Conservation (phyloP, 2,329 filamentous ascomycete genomes). For the Coniella lustricola region DNA sequence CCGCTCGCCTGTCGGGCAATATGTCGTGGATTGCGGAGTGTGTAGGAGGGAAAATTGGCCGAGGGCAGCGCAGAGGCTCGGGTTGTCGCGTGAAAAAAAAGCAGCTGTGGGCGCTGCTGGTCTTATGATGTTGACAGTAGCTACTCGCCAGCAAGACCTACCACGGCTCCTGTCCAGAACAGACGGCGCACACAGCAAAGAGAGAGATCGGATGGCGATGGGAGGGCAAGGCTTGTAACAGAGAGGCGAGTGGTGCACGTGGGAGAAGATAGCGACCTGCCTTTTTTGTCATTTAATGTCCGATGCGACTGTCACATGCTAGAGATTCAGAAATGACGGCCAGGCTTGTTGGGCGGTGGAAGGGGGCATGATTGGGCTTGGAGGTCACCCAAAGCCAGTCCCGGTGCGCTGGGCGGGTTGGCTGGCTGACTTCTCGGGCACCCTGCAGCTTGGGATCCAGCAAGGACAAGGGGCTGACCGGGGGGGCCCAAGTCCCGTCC, state of each 20-base stretch:
- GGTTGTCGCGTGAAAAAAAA: no score
- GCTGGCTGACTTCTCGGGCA: neutral
- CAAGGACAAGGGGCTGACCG: neutral
- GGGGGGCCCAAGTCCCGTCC: no score
- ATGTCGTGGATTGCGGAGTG: no score
- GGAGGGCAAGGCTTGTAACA: no score
- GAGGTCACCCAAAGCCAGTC: neutral
- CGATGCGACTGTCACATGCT: conserved; percentile 1
- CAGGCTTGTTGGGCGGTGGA: neutral
- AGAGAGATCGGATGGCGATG: neutral
- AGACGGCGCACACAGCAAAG: neutral
- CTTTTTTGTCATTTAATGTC: neutral
- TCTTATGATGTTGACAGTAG: neutral
- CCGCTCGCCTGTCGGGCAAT: no score
- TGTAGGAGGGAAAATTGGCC: neutral
- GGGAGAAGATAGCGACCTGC: neutral
- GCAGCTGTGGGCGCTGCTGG: neutral
- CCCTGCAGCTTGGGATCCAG: neutral
- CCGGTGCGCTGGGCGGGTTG: no score
- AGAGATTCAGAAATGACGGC: neutral
- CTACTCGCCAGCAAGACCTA: neutral
- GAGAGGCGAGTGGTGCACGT: neutral
- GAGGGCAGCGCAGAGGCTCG: neutral
- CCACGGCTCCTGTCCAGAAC: neutral
- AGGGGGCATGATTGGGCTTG: neutral